These are phyloP conservation scores for Ilyonectria mors-panacis DNA, from an alignment of 2,329 filamentous ascomycete species.

Conservation along the genomic window DNA sequence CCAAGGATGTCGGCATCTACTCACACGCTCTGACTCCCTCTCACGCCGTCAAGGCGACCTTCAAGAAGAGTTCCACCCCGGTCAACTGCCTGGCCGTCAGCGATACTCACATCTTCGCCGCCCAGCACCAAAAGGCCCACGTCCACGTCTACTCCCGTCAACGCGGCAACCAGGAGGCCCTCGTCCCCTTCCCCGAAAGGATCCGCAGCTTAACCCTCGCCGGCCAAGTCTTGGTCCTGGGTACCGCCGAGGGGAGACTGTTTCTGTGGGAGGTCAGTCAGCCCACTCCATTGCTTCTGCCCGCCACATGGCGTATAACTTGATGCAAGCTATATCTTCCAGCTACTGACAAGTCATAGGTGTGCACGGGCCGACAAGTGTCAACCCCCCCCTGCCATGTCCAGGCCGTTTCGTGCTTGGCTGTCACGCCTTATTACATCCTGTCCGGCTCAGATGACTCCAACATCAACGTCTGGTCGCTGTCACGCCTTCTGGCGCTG, in stretches of 20 bases:
- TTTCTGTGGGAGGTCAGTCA: slow-evolving; percentile 90
- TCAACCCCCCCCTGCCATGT: slow-evolving; percentile 85
- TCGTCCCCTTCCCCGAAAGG: slow-evolving; percentile 89
- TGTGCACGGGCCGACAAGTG: slow-evolving; percentile 81
- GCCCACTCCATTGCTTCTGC: slow-evolving; percentile 42
- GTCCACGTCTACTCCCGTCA: slow-evolving; percentile 91
- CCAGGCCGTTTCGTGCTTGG: slow-evolving; percentile 83
- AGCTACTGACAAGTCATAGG: slow-evolving; percentile 61
- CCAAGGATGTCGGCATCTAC: slow-evolving; percentile 90
- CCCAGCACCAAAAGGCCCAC: slow-evolving; percentile 91
- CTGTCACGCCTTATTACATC: slow-evolving; percentile 79
- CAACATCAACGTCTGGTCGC: slow-evolving; percentile 92
- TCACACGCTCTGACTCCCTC: slow-evolving; percentile 85
- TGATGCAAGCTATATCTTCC: slow-evolving; percentile 32
- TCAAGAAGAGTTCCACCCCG: slow-evolving; percentile 93
- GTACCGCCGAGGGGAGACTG: slow-evolving; percentile 87
- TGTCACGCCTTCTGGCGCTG: slow-evolving; percentile 79
- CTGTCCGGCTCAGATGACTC: slow-evolving; percentile 88
- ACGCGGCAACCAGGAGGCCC: slow-evolving; percentile 88
- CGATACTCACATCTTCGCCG: slow-evolving; percentile 88
- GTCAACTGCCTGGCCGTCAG: slow-evolving; percentile 85
- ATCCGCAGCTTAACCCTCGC: slow-evolving; percentile 84
- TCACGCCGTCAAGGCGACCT: slow-evolving; percentile 79
- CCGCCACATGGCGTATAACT: slow-evolving; percentile 26
- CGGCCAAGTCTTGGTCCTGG: slow-evolving; percentile 81